Percentiles rank a stretch among this genome's conserved stretches.
Conservation (phyloP, 78 protist genomes). For the Dictyostelium intermedium region DNA sequence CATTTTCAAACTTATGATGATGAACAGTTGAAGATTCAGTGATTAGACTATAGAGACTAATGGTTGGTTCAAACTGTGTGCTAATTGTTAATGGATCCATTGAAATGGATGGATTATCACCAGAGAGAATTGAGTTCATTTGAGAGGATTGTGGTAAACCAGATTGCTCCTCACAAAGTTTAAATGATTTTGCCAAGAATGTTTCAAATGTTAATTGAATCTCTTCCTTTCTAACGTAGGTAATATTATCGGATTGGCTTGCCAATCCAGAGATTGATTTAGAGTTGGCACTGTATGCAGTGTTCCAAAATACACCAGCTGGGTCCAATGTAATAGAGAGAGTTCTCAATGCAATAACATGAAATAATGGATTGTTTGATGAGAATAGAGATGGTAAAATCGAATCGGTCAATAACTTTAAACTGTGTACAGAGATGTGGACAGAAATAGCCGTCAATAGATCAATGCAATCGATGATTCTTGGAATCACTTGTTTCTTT, state of each 20-base stretch:
- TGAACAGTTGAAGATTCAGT: constrained; percentile 19
- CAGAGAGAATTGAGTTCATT: not conserved
- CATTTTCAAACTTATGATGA: constrained; percentile 47
- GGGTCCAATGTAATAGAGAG: constrained; percentile 59
- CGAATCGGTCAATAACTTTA: constrained; percentile 60
- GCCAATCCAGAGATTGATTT: not conserved
- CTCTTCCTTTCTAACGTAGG: constrained; percentile 51
- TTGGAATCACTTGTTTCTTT: constrained; percentile 51
- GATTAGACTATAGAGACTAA: constrained; percentile 37
- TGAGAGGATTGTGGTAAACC: not conserved
- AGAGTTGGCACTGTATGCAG: constrained; percentile 16
- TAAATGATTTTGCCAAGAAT: constrained; percentile 43
- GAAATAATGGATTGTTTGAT: not conserved
- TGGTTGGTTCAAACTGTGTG: constrained; percentile 76
- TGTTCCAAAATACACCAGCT: constrained; percentile 61
- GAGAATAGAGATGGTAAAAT: constrained; percentile 41
- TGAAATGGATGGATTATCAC: constrained; percentile 14
- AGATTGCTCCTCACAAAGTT: constrained; percentile 58
- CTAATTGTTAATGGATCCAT: constrained; percentile 40
- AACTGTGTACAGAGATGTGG: constrained; percentile 44
- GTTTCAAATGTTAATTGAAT: constrained; percentile 61
- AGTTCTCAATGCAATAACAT: constrained; percentile 58
- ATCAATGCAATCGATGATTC: constrained; percentile 46
- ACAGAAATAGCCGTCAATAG: constrained; percentile 46
- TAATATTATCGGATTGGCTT: constrained; percentile 1